Evolutionary conservation across 805 yeast species (phyloP), one percentile per base, ranked within the genome.

Genomic region (Yamadazyma tumulicola): DNA sequence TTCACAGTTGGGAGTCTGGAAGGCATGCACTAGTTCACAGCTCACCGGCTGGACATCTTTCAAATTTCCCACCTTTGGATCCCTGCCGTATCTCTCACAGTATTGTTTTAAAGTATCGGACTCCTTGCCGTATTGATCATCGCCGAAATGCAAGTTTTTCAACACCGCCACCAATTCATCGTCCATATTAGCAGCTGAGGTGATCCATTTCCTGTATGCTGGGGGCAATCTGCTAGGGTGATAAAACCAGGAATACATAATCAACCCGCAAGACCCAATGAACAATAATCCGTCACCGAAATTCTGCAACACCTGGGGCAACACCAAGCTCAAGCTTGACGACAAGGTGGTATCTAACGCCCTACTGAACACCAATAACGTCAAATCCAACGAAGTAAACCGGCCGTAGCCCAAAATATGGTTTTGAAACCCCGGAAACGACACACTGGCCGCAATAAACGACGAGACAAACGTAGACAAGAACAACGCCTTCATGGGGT

Each of bases 121-220:
- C 4, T 51, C 50, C 19, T 51, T 46, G 7, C 75, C 75, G 42
- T 71, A 71, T 15, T 45, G 42, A 26, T 63, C 39, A 14, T 48
- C 45, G 4, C 59, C 59, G 4, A 49, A 38, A 19, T 59, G 57
- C n/a, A 71, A 29, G 5, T 45, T 39, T 20, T 56, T 49, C 24
- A 71, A 54, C 3, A 55, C 54, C 11, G 47, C 46, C 3, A 65
- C 49, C 9, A 71, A 41, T 24, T 59, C 71, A 17, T 49, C 49
- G 41, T 71, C 75, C 69, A 70, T 66, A 35, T 62, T 57, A 6
- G 76, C 75, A 13, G 73, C 74, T 27, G 60, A 59, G 3, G 77
- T 67, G 44, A 71, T 71, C 77, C 77, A 71, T 32, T 54, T 53
- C 18, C 58, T 49, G 43, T 72, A 71, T 5, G 71, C 59, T 5